Conservation (phyloP, 306 rosid species). For the Oemleria cerasiformis region DNA sequence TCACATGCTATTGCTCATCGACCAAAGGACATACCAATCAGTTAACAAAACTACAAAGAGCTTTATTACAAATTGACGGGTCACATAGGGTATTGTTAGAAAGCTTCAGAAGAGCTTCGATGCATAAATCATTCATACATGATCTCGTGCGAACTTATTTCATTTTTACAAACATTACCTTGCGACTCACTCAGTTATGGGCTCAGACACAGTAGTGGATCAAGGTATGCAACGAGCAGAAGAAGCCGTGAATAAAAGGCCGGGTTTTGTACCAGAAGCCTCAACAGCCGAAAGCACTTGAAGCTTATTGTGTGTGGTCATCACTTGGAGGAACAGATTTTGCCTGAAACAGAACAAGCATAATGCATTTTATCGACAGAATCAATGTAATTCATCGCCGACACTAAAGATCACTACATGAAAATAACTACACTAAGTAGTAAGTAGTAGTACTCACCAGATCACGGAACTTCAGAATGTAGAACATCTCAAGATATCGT, state of each 20-base stretch:
- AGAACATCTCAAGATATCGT: conserved; percentile 93
- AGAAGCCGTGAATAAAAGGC: too few species aligned
- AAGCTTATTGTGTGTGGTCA: conserved; percentile 44
- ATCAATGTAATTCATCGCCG: too few species aligned
- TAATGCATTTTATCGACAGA: not conserved
- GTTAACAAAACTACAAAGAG: not conserved
- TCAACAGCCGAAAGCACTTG: not conserved
- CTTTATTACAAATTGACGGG: not conserved
- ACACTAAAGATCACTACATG: too few species aligned
- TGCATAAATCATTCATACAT: not conserved
- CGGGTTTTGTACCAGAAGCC: not conserved
- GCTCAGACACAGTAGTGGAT: not conserved
- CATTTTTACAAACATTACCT: conserved; percentile 1
- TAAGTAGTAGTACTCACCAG: conserved; percentile 52
- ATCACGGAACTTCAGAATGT: conserved; percentile 85
- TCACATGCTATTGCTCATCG: not conserved
- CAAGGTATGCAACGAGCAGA: too few species aligned
- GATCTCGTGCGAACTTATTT: conserved; percentile 6
- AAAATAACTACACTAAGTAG: too few species aligned
- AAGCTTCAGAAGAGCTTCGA: not conserved
- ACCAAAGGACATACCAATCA: conserved; percentile 28
- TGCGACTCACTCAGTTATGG: conserved; percentile 6
- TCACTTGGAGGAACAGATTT: conserved; percentile 61
- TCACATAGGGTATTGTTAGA: not conserved
- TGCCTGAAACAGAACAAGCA: conserved; percentile 45